Evolutionary conservation across 2,329 filamentous ascomycete genomes (phyloP), one percentile per base, ranked within the genome.

Genomic region (Scedosporium aurantiacum): DNA sequence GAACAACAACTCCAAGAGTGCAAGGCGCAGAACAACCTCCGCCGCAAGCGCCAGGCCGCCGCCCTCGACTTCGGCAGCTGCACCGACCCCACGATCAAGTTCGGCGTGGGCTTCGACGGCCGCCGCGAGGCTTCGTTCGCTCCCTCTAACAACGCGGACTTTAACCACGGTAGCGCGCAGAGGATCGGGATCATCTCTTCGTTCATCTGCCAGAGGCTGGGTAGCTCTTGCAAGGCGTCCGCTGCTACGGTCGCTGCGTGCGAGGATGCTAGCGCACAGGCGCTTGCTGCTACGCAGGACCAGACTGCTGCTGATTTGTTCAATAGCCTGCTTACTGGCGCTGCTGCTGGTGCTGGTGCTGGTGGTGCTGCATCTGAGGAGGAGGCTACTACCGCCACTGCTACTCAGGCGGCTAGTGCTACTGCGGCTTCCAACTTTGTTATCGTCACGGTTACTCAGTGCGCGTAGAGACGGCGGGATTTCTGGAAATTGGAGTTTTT

Each of bases 161-260:
- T 82, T 72, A 75, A 73, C 69, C 81, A 83, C 70, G 79, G 79
- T 60, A 80, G 78, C 3, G 80, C 79, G 21, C 66, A 67, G 57
- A 68, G 67, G 58, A 67, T 70, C 63, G 66, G 66, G 37, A 63
- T 80, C 66, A 76, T 81, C 65, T 71, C 78, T 14, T 65, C 71
- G 55, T 81, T 81, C 66, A 78, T 79, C 68, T 79, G 77, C 69
- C 67, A 71, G 47, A 76, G 76, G 61, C 68, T 79, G 21, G 62
- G 67, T 37, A 72, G 68, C 55, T 63, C 62, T 25, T 69, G 68
- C 66, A 67, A 68, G 64, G 68, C 68, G 4, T 47, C 62, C 56
- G 61, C 63, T 1, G 65, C 63, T 3, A 64, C 63, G 3, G 63
- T 64, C 4, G 63, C 67, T 5, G 62, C 62, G 14, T 69, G 68